Percentiles rank a stretch among this genome's conserved stretches.
These are phyloP conservation scores for Trametes punicea DNA, from an alignment of 768 basidiomycete species.

Conservation along the genomic window DNA sequence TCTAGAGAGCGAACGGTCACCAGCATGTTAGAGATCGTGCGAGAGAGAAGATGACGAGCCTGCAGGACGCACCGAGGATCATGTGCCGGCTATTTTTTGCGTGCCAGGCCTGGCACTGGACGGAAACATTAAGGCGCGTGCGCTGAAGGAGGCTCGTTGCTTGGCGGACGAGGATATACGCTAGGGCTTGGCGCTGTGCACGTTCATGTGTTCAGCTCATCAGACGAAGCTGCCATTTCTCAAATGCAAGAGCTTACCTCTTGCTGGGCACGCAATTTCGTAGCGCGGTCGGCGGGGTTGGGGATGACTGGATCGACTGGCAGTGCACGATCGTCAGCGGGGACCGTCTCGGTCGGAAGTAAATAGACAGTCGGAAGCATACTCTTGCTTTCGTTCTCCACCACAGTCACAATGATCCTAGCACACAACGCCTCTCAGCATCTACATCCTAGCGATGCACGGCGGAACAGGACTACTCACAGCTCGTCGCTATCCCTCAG, in stretches of 20 bases:
- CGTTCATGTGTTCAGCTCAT: background rate
- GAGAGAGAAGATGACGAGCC: background rate
- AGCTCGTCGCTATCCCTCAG: constrained; percentile 92
- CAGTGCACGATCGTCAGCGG: background rate
- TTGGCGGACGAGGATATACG: constrained; percentile 87
- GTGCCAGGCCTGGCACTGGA: constrained; percentile 94
- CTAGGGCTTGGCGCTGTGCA: constrained; percentile 77
- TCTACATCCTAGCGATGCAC: background rate
- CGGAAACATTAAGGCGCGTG: constrained; percentile 80
- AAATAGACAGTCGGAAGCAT: constrained; percentile 22
- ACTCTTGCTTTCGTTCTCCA: constrained; percentile 92
- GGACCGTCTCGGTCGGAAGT: too few species aligned
- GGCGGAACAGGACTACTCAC: constrained; percentile 32
- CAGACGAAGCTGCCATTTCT: constrained; percentile 4
- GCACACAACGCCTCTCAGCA: background rate
- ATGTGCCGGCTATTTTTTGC: constrained; percentile 94
- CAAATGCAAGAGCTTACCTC: constrained; percentile 59
- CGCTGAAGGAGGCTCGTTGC: constrained; percentile 87
- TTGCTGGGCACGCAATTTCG: constrained; percentile 85
- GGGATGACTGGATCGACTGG: constrained; percentile 67
- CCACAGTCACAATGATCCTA: constrained; percentile 81
- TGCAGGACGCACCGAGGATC: constrained; percentile 54
- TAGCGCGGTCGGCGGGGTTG: constrained; percentile 68
- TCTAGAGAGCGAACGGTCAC: constrained; percentile 37
- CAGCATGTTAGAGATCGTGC: background rate